Evolutionary conservation across 371 early-diverging fungal species (phyloP), one percentile per base, ranked within the genome.

Genomic region (Apophysomyces ossiformis): DNA sequence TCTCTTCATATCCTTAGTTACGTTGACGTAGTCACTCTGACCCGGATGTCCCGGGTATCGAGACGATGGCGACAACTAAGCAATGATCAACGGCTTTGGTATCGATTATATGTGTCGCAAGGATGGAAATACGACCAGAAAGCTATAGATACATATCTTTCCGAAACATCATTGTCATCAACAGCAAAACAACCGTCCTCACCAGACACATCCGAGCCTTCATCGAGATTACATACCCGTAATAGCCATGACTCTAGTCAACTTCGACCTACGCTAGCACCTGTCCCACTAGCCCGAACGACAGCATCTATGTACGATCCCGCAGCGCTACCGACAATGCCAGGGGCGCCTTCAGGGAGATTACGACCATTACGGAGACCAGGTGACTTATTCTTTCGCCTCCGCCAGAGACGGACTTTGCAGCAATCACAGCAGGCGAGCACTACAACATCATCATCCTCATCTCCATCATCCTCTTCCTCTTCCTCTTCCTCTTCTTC

Each of bases 1-100:
- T 77, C 86, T 63, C 70, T 89, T 12, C 87, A 87, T 50, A 85
- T 95, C 54, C 70, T 93, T 7, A 69, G 76, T 21, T 86, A 79
- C 64, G 61, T 89, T 15, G 87, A 86, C 63, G 68, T 78, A 26
- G 44, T 64, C 15, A 78, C 91, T 6, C 63, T 92, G 11, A 63
- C 67, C 21, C 68, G 69, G 4, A 75, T 85, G 21, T 68, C 83
- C 6, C 66, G 69, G 9, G 89, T 90, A 6, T 91, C 89, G 7
- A 81, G 85, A 45, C 69, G 76, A 37, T 95, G 95, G 95, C 68
- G 77, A 54, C 62, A 65, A 46, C 63, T 87, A 37, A 75, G 85
- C 16, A 72, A 77, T 5, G 93, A 92, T 68, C 87, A 87, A 59
- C 66, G 77, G 4, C 67, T 93, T 5, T 95, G 95, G 95, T 76